Percentiles rank a stretch among this genome's conserved stretches.
These are phyloP conservation scores for Erythrophleum fordii DNA, from an alignment of 306 rosid species.

Conservation along the genomic window DNA sequence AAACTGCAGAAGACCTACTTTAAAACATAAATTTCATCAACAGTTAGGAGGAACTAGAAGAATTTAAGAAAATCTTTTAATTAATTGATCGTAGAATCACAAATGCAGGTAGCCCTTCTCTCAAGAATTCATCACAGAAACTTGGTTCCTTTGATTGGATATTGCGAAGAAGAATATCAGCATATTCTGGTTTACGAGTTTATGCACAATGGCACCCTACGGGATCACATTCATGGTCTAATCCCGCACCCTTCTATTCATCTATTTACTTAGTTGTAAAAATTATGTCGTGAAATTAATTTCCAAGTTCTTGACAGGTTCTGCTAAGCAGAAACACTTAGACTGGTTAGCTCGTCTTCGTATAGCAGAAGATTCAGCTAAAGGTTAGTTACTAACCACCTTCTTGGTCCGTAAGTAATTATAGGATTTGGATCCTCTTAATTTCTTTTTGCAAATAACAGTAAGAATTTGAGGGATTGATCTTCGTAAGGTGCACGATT, in stretches of 20 bases:
- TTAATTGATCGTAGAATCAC: constrained; percentile 37
- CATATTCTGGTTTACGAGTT: constrained; percentile 87
- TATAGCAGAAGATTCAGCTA: constrained; percentile 95
- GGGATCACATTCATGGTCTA: constrained; percentile 86
- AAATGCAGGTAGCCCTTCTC: constrained; percentile 84
- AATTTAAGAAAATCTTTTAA: constrained; percentile 23
- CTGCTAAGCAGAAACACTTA: constrained; percentile 52
- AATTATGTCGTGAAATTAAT: constrained; percentile 14
- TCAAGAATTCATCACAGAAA: constrained; percentile 97
- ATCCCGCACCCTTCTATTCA: constrained; percentile 37
- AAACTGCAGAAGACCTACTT: constrained; percentile 12
- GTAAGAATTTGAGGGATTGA: neutral
- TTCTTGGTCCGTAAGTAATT: constrained; percentile 25
- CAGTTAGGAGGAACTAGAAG: neutral
- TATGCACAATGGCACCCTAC: constrained; percentile 95
- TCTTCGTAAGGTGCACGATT: too few species aligned
- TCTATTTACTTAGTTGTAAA: constrained; percentile 17
- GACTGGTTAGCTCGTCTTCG: constrained; percentile 90
- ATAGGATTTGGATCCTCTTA: neutral
- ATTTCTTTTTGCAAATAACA: neutral
- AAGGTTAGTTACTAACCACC: constrained; percentile 59
- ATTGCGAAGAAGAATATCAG: constrained; percentile 90
- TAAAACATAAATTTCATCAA: constrained; percentile 3
- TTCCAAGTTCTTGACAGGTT: constrained; percentile 57
- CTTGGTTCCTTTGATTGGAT: constrained; percentile 96